Conservation (phyloP, 1,139 yeast species). For the Blastobotrys arbuscula region DNA sequence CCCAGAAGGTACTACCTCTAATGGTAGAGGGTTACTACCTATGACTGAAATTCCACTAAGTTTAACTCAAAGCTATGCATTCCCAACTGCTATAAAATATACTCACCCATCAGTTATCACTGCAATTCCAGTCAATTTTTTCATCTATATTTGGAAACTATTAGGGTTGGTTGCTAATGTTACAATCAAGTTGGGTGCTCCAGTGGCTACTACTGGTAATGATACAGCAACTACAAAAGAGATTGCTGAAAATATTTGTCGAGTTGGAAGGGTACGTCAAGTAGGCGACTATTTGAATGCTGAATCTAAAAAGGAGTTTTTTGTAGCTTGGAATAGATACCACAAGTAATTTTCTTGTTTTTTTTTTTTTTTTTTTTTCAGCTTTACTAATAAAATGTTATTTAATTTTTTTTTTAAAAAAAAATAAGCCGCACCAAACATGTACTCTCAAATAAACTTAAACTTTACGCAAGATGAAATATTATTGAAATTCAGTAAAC, state of each 20-base stretch:
- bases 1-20: slow-evolving; percentile 39
- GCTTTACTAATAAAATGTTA: no score
- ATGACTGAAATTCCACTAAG: slow-evolving; percentile 18
- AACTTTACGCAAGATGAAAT: no score
- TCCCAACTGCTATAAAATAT: slow-evolving; percentile 32
- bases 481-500: no score
- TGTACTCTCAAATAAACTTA: no score
- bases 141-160: slow-evolving; percentile 12
- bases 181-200: slow-evolving; percentile 24
- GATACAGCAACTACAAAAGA: slow-evolving; percentile 17
- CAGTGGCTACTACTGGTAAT: slow-evolving; percentile 14
- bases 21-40: slow-evolving; percentile 38
- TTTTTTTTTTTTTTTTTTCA: no score
- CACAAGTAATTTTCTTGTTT: slow-evolving; percentile 13
- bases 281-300: slow-evolving; percentile 32
- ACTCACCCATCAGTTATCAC: slow-evolving; percentile 29
- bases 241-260: slow-evolving; percentile 26
- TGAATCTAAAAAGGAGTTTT: slow-evolving; percentile 30
- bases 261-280: slow-evolving; percentile 32
- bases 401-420: no score
- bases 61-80: slow-evolving; percentile 19
- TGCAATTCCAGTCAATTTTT: slow-evolving; percentile 23
- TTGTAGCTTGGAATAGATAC: slow-evolving; percentile 27
- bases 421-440: no score
- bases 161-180: slow-evolving; percentile 20